Base-by-base conservation (phyloP, 2,329 filamentous ascomycete genomes). In the Neofusicoccum cordaticola region DNA sequence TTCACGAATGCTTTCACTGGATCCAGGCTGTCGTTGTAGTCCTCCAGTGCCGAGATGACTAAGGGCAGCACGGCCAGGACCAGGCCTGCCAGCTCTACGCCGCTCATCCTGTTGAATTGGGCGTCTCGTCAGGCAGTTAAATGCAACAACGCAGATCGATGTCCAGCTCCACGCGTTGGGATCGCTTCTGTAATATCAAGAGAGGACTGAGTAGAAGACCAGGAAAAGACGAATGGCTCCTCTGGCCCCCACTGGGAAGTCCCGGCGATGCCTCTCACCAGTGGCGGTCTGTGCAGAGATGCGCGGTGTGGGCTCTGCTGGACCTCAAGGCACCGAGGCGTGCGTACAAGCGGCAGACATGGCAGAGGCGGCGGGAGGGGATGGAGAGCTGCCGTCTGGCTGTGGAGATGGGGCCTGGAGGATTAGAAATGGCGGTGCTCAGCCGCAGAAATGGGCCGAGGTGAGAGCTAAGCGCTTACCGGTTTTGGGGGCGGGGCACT, bases 11-110 rank as follows among this genome's bases (percentile, higher is more conserved):
- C 69, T 63, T 78, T 79, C 50, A 80, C 69, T 0, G 73, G 76
- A 63, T 79, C 75, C 2, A 79, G 69, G 2, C 78, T 75, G 48
- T 77, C 74, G 45, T 77, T 74, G 57, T 79, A 79, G 41, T 71
- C 71, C 42, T 78, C 75, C 15, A 74, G 45, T 8, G 67, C 68
- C 3, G 67, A 65, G 19, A 80, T 75, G 5, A 80, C 65, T 1
- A 81, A 62, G 5, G 78, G 78, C 7, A 81, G 64, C 27, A 72
- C 70, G 39, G 75, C 78, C n/a, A 80, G 68, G 1, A 76, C 70
- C 5, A 74, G 22, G 3, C 72, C 71, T 13, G 68, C 67, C 3
- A 68, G 63, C 50, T 73, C 70, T 2, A 70, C 63, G 34, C 70
- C 70, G 39, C 69, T 67, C 37, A 69, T 67, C 27, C 22, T 48